phyloP scores from a whole-genome alignment of 2,329 filamentous ascomycete genomes.

The Pochonia chlamydosporia region DNA sequence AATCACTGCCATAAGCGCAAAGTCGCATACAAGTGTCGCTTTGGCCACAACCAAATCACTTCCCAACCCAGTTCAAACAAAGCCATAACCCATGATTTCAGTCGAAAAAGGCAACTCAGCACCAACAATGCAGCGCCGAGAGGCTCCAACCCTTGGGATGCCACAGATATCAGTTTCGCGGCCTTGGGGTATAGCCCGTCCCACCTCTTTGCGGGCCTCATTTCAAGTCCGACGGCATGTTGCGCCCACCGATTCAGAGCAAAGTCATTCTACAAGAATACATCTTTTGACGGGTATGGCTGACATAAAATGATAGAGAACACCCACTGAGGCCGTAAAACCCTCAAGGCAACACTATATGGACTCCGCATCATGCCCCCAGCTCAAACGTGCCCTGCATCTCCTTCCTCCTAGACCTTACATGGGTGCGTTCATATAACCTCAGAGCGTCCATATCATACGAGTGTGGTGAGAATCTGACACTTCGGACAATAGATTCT shows the following conservation, averaged over 20 bases:
- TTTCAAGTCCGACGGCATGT: constrained; percentile 1
- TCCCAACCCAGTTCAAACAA: constrained; percentile 18
- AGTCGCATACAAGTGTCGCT: constrained; percentile 29
- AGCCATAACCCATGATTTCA: constrained; percentile 10
- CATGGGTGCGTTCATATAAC: constrained; percentile 18
- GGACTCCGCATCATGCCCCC: constrained; percentile 17
- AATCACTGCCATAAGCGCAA: constrained; percentile 34
- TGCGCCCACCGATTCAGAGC: neutral
- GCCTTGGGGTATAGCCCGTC: constrained; percentile 29
- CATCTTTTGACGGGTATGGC: too few relatives aligned
- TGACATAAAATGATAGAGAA: too few relatives aligned
- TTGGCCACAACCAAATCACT: constrained; percentile 15
- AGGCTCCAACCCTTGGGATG: constrained; percentile 18
- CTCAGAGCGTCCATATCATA: neutral
- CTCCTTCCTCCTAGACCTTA: constrained; percentile 27
- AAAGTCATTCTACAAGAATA: too few relatives aligned
- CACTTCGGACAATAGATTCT: constrained; percentile 17
- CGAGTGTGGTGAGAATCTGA: too few relatives aligned
- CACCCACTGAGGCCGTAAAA: constrained; percentile 11
- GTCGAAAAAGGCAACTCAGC: constrained; percentile 18
- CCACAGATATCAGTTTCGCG: constrained; percentile 23
- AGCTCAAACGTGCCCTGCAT: constrained; percentile 25
- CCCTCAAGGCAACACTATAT: constrained; percentile 15
- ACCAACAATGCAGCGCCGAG: constrained; percentile 13
- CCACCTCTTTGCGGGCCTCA: constrained; percentile 24